Percentiles rank a stretch among this genome's conserved stretches.
These are phyloP conservation scores for Mollisiaceae sp. DNA, from an alignment of 2,329 filamentous ascomycete genomes.

Conservation along the genomic window DNA sequence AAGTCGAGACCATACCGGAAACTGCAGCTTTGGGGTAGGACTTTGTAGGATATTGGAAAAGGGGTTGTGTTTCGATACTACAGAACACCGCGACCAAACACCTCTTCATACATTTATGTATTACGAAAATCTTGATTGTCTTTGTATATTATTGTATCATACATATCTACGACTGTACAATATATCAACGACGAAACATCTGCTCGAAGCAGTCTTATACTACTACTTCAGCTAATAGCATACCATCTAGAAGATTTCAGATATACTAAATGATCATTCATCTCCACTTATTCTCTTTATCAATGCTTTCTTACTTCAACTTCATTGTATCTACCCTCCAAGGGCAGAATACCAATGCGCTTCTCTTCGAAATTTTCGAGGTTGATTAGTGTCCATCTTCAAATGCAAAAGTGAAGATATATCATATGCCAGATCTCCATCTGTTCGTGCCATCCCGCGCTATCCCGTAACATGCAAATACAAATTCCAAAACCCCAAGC, in stretches of 20 bases:
- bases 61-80: neutral
- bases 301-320: neutral
- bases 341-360: no score
- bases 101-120: neutral
- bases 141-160: slow-evolving; percentile 3
- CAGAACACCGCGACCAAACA: neutral
- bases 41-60: no score
- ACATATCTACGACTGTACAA: slow-evolving; percentile 1
- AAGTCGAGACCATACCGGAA: neutral
- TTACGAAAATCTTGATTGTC: neutral
- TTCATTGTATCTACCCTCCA: neutral
- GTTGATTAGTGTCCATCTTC: neutral
- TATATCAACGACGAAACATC: neutral
- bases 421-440: no score
- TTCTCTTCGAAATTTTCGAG: neutral
- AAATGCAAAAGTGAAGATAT: neutral
- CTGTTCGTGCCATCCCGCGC: no score
- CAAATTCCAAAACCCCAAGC: no score
- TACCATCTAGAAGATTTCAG: neutral
- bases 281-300: neutral
- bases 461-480: no score
- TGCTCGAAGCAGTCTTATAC: neutral
- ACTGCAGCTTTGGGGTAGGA: neutral
- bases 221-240: neutral
- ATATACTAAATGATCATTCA: neutral